phyloP scores from a whole-genome alignment of 352 stramenopile genomes.

The Phytophthora citricola region DNA sequence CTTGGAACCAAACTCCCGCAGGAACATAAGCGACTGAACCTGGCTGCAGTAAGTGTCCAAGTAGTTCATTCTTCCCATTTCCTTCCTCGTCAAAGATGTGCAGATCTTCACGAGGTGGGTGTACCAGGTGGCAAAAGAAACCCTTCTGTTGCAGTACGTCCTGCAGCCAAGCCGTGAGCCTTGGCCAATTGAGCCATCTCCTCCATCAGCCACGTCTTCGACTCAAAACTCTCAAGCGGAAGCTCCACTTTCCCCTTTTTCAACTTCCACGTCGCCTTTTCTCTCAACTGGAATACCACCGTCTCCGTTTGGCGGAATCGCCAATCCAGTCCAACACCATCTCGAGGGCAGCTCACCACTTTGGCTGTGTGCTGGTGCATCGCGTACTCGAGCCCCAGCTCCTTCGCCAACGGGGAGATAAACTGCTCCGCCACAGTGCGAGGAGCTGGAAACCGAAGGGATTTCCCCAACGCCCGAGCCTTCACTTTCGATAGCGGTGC shows the following conservation, averaged over 20 bases:
- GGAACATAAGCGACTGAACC: conserved; percentile 63
- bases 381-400: conserved; percentile 35
- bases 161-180: conserved; percentile 18
- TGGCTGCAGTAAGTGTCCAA: conserved; percentile 32
- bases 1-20: conserved; percentile 54
- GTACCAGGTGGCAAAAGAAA: conserved; percentile 1
- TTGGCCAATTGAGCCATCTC: conserved; percentile 25
- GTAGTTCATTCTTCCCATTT: neutral
- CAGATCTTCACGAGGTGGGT: conserved; percentile 21
- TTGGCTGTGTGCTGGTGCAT: conserved; percentile 21
- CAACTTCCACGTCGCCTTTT: conserved; percentile 38
- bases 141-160: neutral
- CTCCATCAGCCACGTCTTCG: conserved; percentile 20
- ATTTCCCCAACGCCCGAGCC: conserved; percentile 18
- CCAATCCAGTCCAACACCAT: conserved; percentile 36
- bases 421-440: conserved; percentile 22
- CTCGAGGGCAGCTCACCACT: conserved; percentile 27
- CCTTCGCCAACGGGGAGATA: conserved; percentile 33
- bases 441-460: conserved; percentile 41
- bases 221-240: conserved; percentile 39
- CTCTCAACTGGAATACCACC: conserved; percentile 52
- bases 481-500: conserved; percentile 20
- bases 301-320: conserved; percentile 47
- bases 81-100: conserved; percentile 34
- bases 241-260: conserved; percentile 25